A percentile compares a stretch with the other conserved stretches of the same genome.
Conservation (phyloP, 108 stramenopile genomes). For the Thalassiosira profunda region DNA sequence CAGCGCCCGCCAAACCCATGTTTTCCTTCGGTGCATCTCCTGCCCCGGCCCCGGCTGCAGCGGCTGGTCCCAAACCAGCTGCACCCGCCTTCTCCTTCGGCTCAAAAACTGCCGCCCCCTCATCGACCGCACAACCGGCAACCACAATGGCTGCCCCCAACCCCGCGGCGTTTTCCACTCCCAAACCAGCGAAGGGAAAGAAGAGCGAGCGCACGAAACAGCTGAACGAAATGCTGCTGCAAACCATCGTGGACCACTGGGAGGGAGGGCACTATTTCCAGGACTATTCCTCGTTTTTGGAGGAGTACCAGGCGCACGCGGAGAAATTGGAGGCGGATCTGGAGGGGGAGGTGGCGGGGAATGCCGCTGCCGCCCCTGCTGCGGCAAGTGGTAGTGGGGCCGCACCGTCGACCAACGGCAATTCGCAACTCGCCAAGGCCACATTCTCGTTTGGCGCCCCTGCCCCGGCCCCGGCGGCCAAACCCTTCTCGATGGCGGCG, state of each 20-base stretch:
- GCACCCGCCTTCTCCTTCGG: conserved; percentile 29
- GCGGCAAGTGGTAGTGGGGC: not conserved
- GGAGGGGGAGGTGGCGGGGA: not conserved
- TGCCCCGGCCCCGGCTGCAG: not conserved
- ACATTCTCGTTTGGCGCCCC: conserved; percentile 2
- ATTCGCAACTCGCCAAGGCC: conserved; percentile 4
- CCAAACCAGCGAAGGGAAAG: not conserved
- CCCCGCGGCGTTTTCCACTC: not conserved
- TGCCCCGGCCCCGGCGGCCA: conserved; percentile 11
- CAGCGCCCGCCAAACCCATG: conserved; percentile 1
- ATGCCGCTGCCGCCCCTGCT: not conserved
- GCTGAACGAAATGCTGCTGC: not conserved
- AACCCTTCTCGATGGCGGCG: not conserved
- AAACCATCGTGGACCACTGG: conserved; percentile 10
- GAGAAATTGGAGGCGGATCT: not conserved
- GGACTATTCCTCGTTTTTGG: conserved; percentile 9
- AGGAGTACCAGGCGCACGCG: conserved; percentile 15
- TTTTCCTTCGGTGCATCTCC: conserved; percentile 9
- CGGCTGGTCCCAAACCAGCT: not conserved
- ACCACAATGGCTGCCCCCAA: not conserved
- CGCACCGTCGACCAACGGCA: not conserved
- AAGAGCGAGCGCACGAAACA: not conserved
- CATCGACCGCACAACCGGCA: no score
- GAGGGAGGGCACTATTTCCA: not conserved
- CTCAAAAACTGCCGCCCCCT: no score